Evolutionary conservation across 495 filamentous ascomycete genomes (phyloP), one percentile per base, ranked within the genome.

Genomic region (Annulohypoxylon nitens): DNA sequence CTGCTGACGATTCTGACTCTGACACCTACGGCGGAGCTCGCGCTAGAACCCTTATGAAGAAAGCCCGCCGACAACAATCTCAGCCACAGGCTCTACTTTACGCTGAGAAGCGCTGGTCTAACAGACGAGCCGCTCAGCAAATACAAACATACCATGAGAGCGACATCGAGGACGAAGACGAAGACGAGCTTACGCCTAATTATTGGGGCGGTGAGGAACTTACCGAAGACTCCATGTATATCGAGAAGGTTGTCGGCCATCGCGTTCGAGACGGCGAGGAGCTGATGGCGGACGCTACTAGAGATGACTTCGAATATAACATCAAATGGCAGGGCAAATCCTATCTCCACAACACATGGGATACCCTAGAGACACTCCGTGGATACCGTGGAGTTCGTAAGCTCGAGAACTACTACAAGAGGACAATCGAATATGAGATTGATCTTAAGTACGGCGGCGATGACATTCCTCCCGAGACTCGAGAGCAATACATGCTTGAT

Each of bases 281-380:
- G 76, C 80, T 89, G 34, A 82, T 86, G 20, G 76, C 80, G n/a
- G 84, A 90, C 61, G 69, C 88, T 43, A 87, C 86, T 20, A 92
- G 92, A 69, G 88, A 93, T 61, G 92, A 97, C 74, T 98, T 94
- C 70, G 92, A 97, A 67, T 99, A 93, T 79, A 93, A 91, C 77
- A 95, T 99, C 75, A 99, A 99, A 85, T 99, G 96, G 96, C 93
- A 97, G 80, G 92, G 89, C 69, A 92, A 93, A 81, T 97, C 96
- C 23, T 93, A 98, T 79, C 93, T 94, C 73, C 96, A 99, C 83
- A 90, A 95, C 33, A 96, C 95, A 2, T 98, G 97, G 97, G 93
- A 97, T 80, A 89, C 89, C 0, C 89, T 90, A 23, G 90, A 93
- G 59, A 85, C 81, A 51, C 86, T 97, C 30, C 77, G 79, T 8